These are phyloP conservation scores for Apiospora koreana DNA, from an alignment of 2,329 filamentous ascomycete genomes.

Conservation along the genomic window DNA sequence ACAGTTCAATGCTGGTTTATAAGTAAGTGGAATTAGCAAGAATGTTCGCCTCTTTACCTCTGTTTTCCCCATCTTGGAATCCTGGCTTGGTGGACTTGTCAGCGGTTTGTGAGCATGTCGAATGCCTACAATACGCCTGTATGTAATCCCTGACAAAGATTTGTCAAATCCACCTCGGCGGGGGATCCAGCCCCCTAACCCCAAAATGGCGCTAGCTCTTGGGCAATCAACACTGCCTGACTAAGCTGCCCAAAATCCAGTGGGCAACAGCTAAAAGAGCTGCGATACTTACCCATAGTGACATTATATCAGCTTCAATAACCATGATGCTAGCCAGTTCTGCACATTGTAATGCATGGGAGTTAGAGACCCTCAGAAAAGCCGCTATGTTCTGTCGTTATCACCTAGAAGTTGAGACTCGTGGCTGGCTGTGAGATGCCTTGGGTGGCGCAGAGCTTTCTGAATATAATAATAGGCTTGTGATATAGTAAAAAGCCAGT, in stretches of 20 bases:
- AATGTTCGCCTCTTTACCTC: conserved; percentile 10
- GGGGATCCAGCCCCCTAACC: not conserved
- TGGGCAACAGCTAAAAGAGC: too few species aligned
- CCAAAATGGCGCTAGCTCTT: not conserved
- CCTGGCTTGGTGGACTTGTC: not conserved
- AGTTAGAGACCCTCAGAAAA: too few species aligned
- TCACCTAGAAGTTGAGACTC: too few species aligned
- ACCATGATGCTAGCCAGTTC: too few species aligned
- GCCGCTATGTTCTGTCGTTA: too few species aligned
- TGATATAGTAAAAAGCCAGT: too few species aligned
- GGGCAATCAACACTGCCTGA: not conserved
- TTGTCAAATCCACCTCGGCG: not conserved
- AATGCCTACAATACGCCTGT: not conserved
- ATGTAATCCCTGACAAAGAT: conserved; percentile 11
- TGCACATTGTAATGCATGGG: too few species aligned
- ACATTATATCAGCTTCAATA: too few species aligned
- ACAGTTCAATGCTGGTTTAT: not conserved
- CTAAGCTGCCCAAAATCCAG: not conserved
- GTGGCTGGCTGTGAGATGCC: too few species aligned
- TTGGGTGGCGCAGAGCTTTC: too few species aligned
- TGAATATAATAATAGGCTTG: too few species aligned
- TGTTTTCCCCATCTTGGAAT: not conserved
- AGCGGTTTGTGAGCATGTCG: conserved; percentile 11
- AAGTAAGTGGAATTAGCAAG: not conserved
- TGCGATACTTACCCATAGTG: too few species aligned